Percentiles rank a stretch among this genome's conserved stretches.
Conservation (phyloP, 228 moss, liverwort and hornwort species). For the Sphagnum fallax region DNA sequence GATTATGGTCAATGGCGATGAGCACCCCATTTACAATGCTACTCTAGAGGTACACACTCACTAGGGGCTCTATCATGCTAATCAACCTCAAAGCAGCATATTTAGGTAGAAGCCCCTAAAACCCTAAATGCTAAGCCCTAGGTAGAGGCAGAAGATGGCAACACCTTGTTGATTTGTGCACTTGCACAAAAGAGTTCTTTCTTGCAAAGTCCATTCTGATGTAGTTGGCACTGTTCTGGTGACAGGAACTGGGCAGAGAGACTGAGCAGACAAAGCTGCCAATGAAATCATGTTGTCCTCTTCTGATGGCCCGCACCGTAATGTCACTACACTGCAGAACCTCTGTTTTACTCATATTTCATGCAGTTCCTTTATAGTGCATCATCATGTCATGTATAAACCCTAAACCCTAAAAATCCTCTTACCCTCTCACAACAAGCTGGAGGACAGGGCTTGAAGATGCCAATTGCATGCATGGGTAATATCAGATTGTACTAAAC, state of each 20-base stretch:
- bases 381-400: not conserved
- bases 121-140: too few species aligned
- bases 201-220: too few species aligned
- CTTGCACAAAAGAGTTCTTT: too few species aligned
- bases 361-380: not conserved
- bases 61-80: too few species aligned
- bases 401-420: not conserved
- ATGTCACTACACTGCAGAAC: not conserved
- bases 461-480: not conserved
- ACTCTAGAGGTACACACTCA: slow-evolving; percentile 50
- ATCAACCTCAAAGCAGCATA: too few species aligned
- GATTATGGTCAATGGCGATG: slow-evolving; percentile 68
- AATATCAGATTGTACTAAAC: not conserved
- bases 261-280: slow-evolving; percentile 63
- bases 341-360: not conserved
- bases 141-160: too few species aligned
- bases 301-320: slow-evolving; percentile 82
- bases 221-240: not conserved
- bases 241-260: slow-evolving; percentile 64
- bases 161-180: too few species aligned
- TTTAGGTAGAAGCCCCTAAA: too few species aligned
- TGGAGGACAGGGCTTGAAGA: not conserved
- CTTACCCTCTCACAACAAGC: too few species aligned
- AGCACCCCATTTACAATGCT: slow-evolving; percentile 56
- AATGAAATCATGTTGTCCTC: slow-evolving; percentile 62